Evolutionary conservation across 2,329 filamentous ascomycete species (phyloP).

Genomic region (Botrytis pseudocinerea): DNA sequence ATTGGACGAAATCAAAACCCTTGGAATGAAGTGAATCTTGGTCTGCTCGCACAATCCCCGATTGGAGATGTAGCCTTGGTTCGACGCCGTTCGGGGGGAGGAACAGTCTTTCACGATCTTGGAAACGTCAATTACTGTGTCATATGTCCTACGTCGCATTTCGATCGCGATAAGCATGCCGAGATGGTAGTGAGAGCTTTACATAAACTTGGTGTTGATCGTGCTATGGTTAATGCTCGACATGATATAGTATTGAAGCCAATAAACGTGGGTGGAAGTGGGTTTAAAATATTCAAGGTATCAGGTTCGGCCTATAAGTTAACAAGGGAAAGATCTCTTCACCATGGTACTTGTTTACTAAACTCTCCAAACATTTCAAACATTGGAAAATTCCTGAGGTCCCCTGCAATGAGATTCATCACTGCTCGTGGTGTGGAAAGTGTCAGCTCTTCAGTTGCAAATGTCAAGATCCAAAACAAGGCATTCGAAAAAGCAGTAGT

Average conservation of each 20-base stretch:
- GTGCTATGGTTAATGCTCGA: conserved; percentile 77
- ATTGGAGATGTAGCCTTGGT: conserved; percentile 55
- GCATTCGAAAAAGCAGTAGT: conserved; percentile 56
- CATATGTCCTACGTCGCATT: conserved; percentile 73
- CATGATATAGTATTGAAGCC: conserved; percentile 86
- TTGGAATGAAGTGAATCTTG: conserved; percentile 86
- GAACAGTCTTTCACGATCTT: conserved; percentile 88
- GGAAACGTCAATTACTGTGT: conserved; percentile 96
- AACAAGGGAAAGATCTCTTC: conserved; percentile 75
- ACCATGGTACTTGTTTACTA: conserved; percentile 90
- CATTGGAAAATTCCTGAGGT: conserved; percentile 71
- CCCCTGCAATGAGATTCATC: conserved; percentile 76
- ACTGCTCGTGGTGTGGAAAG: conserved; percentile 86
- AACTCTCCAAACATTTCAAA: conserved; percentile 69
- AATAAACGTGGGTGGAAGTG: conserved; percentile 21
- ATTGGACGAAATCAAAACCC: conserved; percentile 97
- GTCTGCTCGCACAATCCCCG: conserved; percentile 48
- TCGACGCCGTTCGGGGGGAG: conserved; percentile 82
- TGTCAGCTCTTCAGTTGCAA: conserved; percentile 80
- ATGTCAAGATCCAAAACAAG: conserved; percentile 63
- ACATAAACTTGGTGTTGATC: conserved; percentile 55
- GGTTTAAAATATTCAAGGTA: conserved; percentile 64
- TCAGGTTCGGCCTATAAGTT: conserved; percentile 96
- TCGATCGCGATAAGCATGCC: conserved; percentile 84
- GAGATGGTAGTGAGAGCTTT: conserved; percentile 91